Conservation (phyloP, 352 stramenopile species). For the Globisporangium parvum region DNA sequence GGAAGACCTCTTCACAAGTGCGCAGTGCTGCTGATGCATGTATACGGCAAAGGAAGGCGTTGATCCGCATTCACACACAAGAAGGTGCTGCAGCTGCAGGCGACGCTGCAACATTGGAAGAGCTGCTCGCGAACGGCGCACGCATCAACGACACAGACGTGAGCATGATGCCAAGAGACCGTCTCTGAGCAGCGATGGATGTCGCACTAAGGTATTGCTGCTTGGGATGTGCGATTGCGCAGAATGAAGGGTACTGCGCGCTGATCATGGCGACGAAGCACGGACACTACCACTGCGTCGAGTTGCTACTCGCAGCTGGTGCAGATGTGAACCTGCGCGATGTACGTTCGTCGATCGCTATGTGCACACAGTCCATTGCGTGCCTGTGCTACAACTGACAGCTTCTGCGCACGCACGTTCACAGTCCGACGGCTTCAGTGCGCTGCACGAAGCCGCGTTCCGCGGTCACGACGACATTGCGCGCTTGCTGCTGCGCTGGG, state of each 20-base stretch:
- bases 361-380: not conserved
- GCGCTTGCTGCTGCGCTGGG: constrained; percentile 40
- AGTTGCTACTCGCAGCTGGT: constrained; percentile 41
- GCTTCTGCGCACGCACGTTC: not conserved
- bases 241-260: constrained; percentile 60
- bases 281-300: constrained; percentile 38
- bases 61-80: not conserved
- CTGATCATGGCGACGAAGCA: constrained; percentile 57
- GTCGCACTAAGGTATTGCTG: not conserved
- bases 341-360: constrained; percentile 15
- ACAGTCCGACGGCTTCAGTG: constrained; percentile 66
- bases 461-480: constrained; percentile 53
- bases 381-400: not conserved
- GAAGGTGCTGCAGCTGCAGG: constrained; percentile 40
- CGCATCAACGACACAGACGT: constrained; percentile 54
- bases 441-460: constrained; percentile 66
- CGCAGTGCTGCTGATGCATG: not conserved
- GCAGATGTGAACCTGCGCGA: constrained; percentile 62
- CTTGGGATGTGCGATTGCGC: not conserved
- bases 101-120: constrained; percentile 24
- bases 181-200: no score
- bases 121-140: constrained; percentile 37
- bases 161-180: not conserved
- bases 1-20: constrained; percentile 61
- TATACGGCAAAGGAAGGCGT: not conserved